Evolutionary conservation across 257 asterid species (phyloP), one percentile per base, ranked within the genome.

Genomic region (Rubia yunnanensis): DNA sequence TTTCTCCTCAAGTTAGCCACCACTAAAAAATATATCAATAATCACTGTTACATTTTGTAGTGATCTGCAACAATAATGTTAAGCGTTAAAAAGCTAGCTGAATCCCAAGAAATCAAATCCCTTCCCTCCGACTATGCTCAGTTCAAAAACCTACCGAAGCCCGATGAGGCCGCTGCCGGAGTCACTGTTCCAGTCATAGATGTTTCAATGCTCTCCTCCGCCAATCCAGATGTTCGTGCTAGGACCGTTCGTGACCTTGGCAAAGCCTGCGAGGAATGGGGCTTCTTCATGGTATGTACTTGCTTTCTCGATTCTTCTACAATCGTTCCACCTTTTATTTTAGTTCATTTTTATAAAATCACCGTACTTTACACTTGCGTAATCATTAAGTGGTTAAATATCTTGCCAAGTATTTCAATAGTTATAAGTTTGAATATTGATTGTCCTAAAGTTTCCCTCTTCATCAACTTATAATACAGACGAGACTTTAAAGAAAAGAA

Each of bases 201-300:
- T 63, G 71, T 70, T 52, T 77, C 80, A 8, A 55, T 66, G 2
- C 79, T 79, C 64, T 17, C 65, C 23, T 63, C 75, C 10, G 53
- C 48, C 63, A 49, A 61, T 41, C 70, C 59, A 15, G 67, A 73
- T 23, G 73, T 58, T 38, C 78, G 84, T 31, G 69, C 81, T 74
- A 54, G 48, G 67, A 52, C 18, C 24, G 72, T 79, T 66, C 65
- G 4, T 3, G 77, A 76, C 26, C 75, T 76, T 5, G 69, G 64
- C 63, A 13, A 24, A 23, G 81, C 81, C 5, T 79, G 81, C 23
- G 55, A 74, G 14, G 73, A 79, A 1, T 76, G 84, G 84, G 81
- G 81, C 3, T 76, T 79, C 73, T 80, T 80, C 46, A 71, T 80
- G 73, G 84, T 79, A 66, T 32, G 15, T 36, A 36, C 14, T 9